Evolutionary conservation across 257 asterid genomes (phyloP).

Genomic region (Ophiorrhiza pumila): DNA sequence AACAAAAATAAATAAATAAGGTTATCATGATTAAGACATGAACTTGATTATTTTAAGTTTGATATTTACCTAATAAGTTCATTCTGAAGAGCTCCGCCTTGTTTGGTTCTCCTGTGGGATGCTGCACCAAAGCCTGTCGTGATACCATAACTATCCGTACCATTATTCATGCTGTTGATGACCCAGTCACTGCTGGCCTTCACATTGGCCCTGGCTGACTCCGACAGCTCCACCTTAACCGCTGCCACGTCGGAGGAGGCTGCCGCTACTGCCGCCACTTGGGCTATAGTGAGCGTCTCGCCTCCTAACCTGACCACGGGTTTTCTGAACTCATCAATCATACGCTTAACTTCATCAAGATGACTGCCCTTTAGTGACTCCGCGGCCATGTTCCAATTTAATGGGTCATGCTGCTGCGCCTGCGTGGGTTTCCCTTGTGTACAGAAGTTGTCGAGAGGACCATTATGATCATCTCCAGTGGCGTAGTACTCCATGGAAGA

Average conservation of each 20-base stretch:
- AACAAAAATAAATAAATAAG: no score
- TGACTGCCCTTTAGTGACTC: constrained; percentile 40
- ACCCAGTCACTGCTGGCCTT: constrained; percentile 51
- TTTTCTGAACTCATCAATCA: constrained; percentile 37
- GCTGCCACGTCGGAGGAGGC: constrained; percentile 16
- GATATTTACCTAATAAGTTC: constrained; percentile 36
- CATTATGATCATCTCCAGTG: constrained; percentile 4
- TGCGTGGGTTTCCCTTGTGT: constrained; percentile 14
- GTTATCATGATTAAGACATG: constrained; percentile 2
- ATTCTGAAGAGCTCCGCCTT: constrained; percentile 42
- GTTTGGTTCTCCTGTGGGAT: constrained; percentile 38
- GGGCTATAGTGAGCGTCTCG: constrained; percentile 35
- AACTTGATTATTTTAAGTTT: background rate
- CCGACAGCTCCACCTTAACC: constrained; percentile 35
- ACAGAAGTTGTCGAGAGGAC: constrained; percentile 10
- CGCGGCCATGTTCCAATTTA: constrained; percentile 40
- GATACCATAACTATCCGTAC: constrained; percentile 41
- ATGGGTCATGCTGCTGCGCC: constrained; percentile 26
- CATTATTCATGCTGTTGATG: constrained; percentile 32
- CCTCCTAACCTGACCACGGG: constrained; percentile 35
- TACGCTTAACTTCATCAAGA: constrained; percentile 32
- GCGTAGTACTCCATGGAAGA: constrained; percentile 15
- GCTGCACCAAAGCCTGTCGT: constrained; percentile 49
- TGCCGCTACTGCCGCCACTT: constrained; percentile 41
- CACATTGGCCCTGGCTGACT: constrained; percentile 36